phyloP scores from a whole-genome alignment of 2,329 filamentous ascomycete genomes.

The Penicillium psychrosexuale region DNA sequence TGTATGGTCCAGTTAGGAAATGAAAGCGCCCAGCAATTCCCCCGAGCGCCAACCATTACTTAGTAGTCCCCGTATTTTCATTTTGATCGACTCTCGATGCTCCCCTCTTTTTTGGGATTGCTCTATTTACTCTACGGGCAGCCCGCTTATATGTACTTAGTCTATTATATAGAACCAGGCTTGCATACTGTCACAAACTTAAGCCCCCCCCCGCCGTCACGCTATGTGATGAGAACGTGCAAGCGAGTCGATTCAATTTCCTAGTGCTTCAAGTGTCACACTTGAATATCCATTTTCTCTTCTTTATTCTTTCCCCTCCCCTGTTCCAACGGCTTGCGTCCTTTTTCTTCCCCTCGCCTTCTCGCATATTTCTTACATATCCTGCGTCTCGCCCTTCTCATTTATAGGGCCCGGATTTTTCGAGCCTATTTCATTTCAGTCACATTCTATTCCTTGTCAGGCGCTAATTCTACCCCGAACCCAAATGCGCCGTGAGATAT shows the following conservation, averaged over 20 bases:
- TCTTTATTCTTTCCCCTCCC: constrained; percentile 7
- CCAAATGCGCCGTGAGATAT: constrained; percentile 21
- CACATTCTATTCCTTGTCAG: constrained; percentile 5
- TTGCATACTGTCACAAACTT: constrained; percentile 19
- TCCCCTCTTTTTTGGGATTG: constrained; percentile 4
- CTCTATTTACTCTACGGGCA: constrained; percentile 4
- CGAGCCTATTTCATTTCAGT: constrained; percentile 9
- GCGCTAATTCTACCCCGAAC: constrained; percentile 12
- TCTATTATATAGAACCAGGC: constrained; percentile 15
- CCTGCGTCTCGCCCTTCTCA: constrained; percentile 11
- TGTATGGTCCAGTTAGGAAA: constrained; percentile 26
- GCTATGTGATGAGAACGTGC: constrained; percentile 26
- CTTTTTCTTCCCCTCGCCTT: constrained; percentile 8
- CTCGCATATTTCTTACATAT: constrained; percentile 13
- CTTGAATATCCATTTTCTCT: constrained; percentile 2
- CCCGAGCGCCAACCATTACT: constrained; percentile 29
- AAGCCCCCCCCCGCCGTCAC: constrained; percentile 24
- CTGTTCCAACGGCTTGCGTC: constrained; percentile 7
- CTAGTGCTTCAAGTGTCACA: constrained; percentile 8
- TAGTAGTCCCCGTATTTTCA: constrained; percentile 1
- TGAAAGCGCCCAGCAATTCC: constrained; percentile 28
- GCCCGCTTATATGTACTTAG: constrained; percentile 13
- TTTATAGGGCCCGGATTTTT: constrained; percentile 17
- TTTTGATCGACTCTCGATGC: constrained; percentile 27
- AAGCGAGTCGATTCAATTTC: constrained; percentile 3